Percentiles rank a stretch among this genome's conserved stretches.
Evolutionary conservation across 179 eudicot genomes (phyloP).

Genomic region (Spinacia oleracea): DNA sequence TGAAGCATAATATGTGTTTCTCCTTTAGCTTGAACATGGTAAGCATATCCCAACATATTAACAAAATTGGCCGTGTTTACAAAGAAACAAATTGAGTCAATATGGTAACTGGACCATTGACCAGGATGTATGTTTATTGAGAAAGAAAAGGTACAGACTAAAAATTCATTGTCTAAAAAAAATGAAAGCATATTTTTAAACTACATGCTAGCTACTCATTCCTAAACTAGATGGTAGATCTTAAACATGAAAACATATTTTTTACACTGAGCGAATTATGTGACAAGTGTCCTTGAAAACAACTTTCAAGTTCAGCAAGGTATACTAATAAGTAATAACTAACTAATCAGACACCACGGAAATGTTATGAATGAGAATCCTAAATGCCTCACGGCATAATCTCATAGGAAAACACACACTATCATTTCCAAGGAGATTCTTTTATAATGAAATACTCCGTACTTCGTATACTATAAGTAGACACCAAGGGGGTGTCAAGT

Average conservation of each 20-base stretch:
- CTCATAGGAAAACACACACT: neutral
- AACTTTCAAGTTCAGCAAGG: neutral
- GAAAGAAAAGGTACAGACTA: too few relatives aligned
- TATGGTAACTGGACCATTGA: too few relatives aligned
- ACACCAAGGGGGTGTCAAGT: neutral
- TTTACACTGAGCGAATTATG: neutral
- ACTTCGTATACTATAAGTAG: neutral
- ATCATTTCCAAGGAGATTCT: neutral
- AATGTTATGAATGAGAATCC: neutral
- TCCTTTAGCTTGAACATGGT: neutral
- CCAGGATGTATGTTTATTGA: too few relatives aligned
- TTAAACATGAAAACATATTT: neutral
- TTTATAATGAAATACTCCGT: neutral
- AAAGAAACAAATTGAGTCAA: too few relatives aligned
- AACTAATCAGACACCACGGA: neutral
- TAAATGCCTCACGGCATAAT: neutral
- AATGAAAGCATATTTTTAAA: too few relatives aligned
- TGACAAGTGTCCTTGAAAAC: neutral
- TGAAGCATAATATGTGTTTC: neutral
- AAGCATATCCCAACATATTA: neutral
- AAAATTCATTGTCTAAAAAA: too few relatives aligned
- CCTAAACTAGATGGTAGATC: neutral
- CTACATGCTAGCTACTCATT: neutral
- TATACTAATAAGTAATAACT: neutral
- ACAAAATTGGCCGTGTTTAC: neutral